A percentile compares a stretch with the other conserved stretches of the same genome.
phyloP scores from a whole-genome alignment of 2,329 filamentous ascomycete genomes.

The Lasiodiplodia gonubiensis region DNA sequence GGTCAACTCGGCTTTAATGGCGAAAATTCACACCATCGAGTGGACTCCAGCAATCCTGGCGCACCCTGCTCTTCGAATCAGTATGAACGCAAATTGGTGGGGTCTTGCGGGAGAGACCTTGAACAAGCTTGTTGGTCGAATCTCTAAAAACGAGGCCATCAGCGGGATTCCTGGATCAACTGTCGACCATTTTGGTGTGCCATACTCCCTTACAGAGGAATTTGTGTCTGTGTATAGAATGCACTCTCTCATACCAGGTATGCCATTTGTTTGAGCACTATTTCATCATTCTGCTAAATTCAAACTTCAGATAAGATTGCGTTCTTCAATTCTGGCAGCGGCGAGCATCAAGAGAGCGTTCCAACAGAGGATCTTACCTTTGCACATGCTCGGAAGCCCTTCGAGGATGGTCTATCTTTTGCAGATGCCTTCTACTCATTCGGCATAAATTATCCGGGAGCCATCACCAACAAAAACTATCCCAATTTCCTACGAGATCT shows the following conservation, averaged over 20 bases:
- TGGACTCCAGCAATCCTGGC: constrained; percentile 57
- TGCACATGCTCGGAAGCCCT: constrained; percentile 40
- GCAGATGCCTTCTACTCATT: constrained; percentile 50
- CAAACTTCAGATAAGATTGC: constrained; percentile 37
- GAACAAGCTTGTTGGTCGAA: constrained; percentile 49
- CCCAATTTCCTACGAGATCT: constrained; percentile 51
- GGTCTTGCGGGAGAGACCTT: constrained; percentile 51
- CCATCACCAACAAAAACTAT: constrained; percentile 51
- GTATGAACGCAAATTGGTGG: constrained; percentile 56
- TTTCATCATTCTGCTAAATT: not conserved
- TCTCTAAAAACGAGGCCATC: constrained; percentile 50
- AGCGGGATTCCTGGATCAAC: constrained; percentile 50
- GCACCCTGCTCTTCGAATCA: constrained; percentile 52
- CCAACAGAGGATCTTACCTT: constrained; percentile 44
- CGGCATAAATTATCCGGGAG: constrained; percentile 56
- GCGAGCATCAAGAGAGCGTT: constrained; percentile 39
- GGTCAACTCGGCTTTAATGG: constrained; percentile 55
- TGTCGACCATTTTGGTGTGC: constrained; percentile 46
- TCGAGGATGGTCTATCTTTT: constrained; percentile 35
- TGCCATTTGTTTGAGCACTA: not conserved
- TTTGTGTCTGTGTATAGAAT: constrained; percentile 54
- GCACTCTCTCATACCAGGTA: constrained; percentile 48
- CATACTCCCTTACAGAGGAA: constrained; percentile 52
- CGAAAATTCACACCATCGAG: constrained; percentile 58
- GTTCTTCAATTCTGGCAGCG: constrained; percentile 41